These are phyloP conservation scores for Persicaria tinctoria DNA, from an alignment of 148 eudicot species.

Conservation along the genomic window DNA sequence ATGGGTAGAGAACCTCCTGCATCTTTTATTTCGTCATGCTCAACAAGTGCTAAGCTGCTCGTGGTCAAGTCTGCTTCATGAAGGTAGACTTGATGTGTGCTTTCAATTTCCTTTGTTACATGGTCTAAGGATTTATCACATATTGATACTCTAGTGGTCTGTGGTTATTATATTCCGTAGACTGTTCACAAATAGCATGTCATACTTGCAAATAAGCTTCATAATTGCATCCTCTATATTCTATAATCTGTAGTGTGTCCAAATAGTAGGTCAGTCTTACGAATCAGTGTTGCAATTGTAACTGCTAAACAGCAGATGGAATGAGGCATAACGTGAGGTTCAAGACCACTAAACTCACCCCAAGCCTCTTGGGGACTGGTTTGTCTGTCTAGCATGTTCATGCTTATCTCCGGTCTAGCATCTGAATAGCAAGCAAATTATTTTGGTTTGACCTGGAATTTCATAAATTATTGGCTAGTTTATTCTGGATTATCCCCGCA, in stretches of 20 bases:
- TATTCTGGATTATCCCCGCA: background rate
- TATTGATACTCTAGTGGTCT: background rate
- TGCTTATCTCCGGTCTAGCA: background rate
- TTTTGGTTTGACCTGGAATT: background rate
- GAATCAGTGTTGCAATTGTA: background rate
- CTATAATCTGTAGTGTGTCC: background rate
- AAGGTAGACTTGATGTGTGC: background rate
- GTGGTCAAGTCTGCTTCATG: too few relatives aligned
- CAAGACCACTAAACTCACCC: background rate
- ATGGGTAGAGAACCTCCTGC: too few relatives aligned
- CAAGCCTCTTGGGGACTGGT: background rate
- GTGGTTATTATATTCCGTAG: conserved; percentile 3
- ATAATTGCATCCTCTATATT: background rate
- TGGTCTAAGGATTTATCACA: background rate
- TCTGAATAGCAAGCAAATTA: background rate
- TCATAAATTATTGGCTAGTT: background rate
- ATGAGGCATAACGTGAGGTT: background rate
- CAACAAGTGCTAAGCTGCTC: too few relatives aligned
- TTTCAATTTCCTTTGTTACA: background rate
- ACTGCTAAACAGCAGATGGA: background rate
- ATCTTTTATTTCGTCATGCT: too few relatives aligned
- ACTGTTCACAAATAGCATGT: background rate
- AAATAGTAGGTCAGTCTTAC: background rate
- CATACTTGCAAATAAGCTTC: background rate
- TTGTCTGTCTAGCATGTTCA: too few relatives aligned